Evolutionary conservation across 768 basidiomycete genomes (phyloP), one percentile per base, ranked within the genome.

Genomic region (Lactifluus pinguis): DNA sequence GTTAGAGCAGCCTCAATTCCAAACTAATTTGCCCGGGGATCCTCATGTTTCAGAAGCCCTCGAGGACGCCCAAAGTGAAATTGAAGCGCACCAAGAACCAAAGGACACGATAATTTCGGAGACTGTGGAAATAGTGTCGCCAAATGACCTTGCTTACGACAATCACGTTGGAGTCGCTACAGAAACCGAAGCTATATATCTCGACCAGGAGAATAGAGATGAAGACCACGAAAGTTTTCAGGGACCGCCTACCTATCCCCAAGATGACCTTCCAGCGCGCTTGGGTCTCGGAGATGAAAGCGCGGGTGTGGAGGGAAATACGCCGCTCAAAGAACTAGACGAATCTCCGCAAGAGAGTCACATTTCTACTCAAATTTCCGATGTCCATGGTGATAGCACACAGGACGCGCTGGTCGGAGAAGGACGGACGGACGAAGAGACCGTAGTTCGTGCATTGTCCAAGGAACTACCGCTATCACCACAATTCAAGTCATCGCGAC

Each of bases 381-480:
- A 48, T 48, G 11, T 47, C 13, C 25, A 21, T 21, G 39, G 2
- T 19, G 61, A 62, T 17, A 17, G 2, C n/a, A 10, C 6, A 4
- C 47, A 56, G 4, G 36, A 30, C 34, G 56, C 54, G 15, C 49
- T 44, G 32, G 59, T 53, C 32, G 71, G 69, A 58, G 70, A 70
- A 19, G 65, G 70, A 29, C 69, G 67, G 21, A 41, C 53, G 59
- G 61, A 62, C 13, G 71, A 74, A 47, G 70, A 60, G 8, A 59
- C 60, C 14, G 71, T 75, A 34, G 75, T 76, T 13, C 78, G 72
- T 13, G 70, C 72, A 56, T 69, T 76, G 11, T 76, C 75, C 11
- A 70, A 71, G 13, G 65, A 68, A 51, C 62, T 65, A 25, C 25
- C 25, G n/a, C n/a, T n/a, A 25, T 2, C 25, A 17, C 60, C 53